These are phyloP conservation scores for Conticribra guillardii DNA, from an alignment of 108 stramenopile species.

Conservation along the genomic window DNA sequence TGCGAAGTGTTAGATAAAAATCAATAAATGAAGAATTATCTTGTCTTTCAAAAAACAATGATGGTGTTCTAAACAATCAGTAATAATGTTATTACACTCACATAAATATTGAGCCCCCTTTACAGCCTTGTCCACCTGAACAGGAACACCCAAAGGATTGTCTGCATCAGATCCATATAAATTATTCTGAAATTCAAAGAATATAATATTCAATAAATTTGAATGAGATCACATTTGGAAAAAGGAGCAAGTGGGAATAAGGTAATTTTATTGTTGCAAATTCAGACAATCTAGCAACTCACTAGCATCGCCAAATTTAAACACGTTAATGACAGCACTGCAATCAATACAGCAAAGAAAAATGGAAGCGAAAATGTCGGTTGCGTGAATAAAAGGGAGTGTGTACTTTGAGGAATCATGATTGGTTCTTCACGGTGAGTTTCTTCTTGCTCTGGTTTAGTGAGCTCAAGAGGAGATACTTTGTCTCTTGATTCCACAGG, in stretches of 20 bases:
- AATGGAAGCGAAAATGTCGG: slow-evolving; percentile 23
- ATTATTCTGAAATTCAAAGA: too few species aligned
- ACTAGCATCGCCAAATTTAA: slow-evolving; percentile 9
- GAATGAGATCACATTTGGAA: too few species aligned
- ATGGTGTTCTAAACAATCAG: not conserved
- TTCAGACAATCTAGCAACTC: too few species aligned
- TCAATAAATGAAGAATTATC: not conserved
- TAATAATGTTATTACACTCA: not conserved
- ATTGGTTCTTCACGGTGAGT: slow-evolving; percentile 13
- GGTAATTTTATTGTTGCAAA: too few species aligned
- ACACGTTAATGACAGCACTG: slow-evolving; percentile 5
- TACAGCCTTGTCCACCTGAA: slow-evolving; percentile 10
- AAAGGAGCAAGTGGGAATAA: too few species aligned
- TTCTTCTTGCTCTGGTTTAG: too few species aligned
- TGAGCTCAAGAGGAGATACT: too few species aligned
- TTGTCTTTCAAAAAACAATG: too few species aligned
- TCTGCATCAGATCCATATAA: not conserved
- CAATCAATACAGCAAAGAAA: slow-evolving; percentile 8
- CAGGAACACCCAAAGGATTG: slow-evolving; percentile 19
- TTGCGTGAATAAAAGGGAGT: slow-evolving; percentile 32
- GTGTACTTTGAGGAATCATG: slow-evolving; percentile 13
- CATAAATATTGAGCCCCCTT: slow-evolving; percentile 29
- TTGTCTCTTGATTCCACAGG: too few species aligned
- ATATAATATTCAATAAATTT: too few species aligned
- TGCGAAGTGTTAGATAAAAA: not conserved